Conservation (phyloP, 2,329 filamentous ascomycete species). For the Fusarium napiforme region DNA sequence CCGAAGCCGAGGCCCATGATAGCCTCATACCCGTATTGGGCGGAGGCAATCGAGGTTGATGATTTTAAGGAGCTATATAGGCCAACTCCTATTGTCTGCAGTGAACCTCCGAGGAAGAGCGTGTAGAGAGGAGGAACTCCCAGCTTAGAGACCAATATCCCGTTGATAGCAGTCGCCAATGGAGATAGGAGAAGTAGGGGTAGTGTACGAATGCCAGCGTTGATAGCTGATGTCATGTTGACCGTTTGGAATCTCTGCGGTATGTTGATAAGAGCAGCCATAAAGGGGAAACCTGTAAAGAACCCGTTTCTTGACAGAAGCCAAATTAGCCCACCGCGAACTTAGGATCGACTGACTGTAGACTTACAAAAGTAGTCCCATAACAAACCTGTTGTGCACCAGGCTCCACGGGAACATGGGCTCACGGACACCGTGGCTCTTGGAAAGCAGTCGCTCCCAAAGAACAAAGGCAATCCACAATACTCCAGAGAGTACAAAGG, state of each 20-base stretch:
- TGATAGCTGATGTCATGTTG: constrained; percentile 10
- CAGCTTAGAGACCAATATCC: constrained; percentile 15
- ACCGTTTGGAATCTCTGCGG: constrained; percentile 26
- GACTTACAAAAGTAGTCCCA: constrained; percentile 1
- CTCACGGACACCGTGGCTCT: not conserved
- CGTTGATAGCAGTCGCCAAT: constrained; percentile 17
- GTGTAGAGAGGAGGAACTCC: constrained; percentile 24
- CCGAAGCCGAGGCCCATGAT: constrained; percentile 33
- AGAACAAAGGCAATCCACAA: constrained; percentile 8
- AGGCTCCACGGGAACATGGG: constrained; percentile 1
- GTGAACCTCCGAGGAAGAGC: constrained; percentile 2
- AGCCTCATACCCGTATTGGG: constrained; percentile 23
- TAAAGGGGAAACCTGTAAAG: constrained; percentile 28
- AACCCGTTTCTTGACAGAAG: not conserved
- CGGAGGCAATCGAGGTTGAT: not conserved
- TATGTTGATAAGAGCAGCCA: constrained; percentile 28
- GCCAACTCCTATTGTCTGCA: constrained; percentile 29
- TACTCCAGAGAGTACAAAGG: constrained; percentile 8
- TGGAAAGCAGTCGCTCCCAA: constrained; percentile 16
- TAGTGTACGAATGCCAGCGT: constrained; percentile 15
- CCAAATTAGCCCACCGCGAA: not conserved
- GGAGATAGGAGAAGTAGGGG: constrained; percentile 26
- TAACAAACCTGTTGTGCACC: not conserved
- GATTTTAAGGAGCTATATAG: constrained; percentile 15
- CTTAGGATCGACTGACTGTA: not conserved